Evolutionary conservation across 2,329 filamentous ascomycete genomes (phyloP), one percentile per base, ranked within the genome.

Genomic region (Colletotrichum lindemuthianum): DNA sequence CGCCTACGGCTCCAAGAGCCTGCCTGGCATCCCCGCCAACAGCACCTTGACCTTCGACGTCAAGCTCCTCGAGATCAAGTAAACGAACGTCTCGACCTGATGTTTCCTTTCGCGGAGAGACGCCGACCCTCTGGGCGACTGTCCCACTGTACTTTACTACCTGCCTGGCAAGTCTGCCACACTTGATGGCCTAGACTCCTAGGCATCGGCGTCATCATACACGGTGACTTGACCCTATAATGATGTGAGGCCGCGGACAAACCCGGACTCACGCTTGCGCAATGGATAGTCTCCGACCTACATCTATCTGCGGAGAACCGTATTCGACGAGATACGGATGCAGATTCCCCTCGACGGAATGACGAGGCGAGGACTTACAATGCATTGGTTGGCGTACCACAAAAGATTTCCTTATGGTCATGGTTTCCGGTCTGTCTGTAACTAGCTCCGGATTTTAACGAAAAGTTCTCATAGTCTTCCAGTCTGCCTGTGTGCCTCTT

Each of bases 41-140:
- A 95, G 93, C 78, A 92, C 90, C 70, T 82, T 99, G 78, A 87
- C 91, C 76, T 99, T 99, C 78, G 96, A 99, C 78, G 86, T 96
- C 73, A 96, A 95, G 86, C 84, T 94, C 58, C 82, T 95, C 59
- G 89, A 91, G 79, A 92, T 93, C 80, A 93, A 93, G 84, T 94
- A 89, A 84, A 79, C 63, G 68, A 84, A 79, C 63, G 68, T 34
- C 39, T 59, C 11, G 50, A 53, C 15, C 40, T 39, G 13, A 51
- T 10, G n/a, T 50, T 48, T 39, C 13, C 48, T 24, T 54, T 64
- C 54, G 63, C 48, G 60, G 48, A 49, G 53, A 57, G 39, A 54
- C 59, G 63, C 53, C 59, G 59, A 64, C 34, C 24, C 24, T 24
- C 24, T 24, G 47, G 36, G 54, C 48, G 48, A 55, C 51, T 37